Conservation (phyloP, 176 grass and related monocot genomes). For the Triticum timopheevii region DNA sequence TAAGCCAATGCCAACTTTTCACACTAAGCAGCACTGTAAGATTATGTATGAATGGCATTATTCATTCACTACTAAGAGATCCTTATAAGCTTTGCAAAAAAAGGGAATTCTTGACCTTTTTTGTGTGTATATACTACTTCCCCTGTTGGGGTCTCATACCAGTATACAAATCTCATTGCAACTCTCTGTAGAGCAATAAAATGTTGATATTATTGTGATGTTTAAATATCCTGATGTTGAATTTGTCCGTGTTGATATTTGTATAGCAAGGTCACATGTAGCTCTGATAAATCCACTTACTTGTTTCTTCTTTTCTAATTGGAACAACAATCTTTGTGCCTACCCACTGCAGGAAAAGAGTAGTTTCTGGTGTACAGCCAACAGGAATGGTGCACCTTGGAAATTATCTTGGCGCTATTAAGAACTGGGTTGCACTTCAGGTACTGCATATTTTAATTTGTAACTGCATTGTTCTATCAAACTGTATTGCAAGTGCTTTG, state of each 20-base stretch:
- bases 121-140: background rate
- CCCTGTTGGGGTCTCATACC: background rate
- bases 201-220: background rate
- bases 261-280: background rate
- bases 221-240: background rate
- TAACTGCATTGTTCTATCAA: conserved; percentile 1
- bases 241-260: background rate
- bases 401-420: conserved; percentile 97
- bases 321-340: background rate
- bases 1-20: background rate
- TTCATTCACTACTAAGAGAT: background rate
- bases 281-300: conserved; percentile 11
- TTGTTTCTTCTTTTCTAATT: conserved; percentile 13
- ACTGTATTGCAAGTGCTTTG: conserved; percentile 1
- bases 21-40: background rate
- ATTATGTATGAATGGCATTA: background rate
- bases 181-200: background rate
- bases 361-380: conserved; percentile 97
- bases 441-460: conserved; percentile 31
- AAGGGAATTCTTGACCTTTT: background rate
- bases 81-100: background rate
- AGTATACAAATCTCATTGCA: background rate
- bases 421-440: conserved; percentile 97
- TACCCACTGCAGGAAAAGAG: conserved; percentile 75
- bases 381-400: conserved; percentile 96